These are phyloP conservation scores for Boletellus ananiceps DNA, from an alignment of 768 basidiomycete species.

Conservation along the genomic window DNA sequence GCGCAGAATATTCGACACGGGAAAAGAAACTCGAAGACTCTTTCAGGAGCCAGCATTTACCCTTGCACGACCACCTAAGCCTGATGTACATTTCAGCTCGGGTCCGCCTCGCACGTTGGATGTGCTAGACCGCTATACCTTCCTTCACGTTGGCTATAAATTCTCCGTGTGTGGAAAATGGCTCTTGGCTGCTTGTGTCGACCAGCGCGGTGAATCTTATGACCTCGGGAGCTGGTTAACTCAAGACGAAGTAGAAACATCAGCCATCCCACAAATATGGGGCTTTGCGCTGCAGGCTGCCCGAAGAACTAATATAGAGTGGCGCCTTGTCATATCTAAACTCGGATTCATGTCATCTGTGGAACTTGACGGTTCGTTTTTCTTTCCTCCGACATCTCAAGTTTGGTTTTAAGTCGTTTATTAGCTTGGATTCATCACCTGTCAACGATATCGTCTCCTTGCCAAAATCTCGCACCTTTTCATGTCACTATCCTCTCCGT, in stretches of 20 bases:
- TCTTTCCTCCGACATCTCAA: neutral
- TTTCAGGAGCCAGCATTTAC: conserved; percentile 66
- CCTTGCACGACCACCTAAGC: conserved; percentile 44
- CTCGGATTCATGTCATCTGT: conserved; percentile 52
- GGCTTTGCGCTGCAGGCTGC: conserved; percentile 60
- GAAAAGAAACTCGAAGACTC: conserved; percentile 39
- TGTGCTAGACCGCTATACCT: conserved; percentile 51
- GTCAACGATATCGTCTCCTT: conserved; percentile 35
- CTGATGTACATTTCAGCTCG: conserved; percentile 36
- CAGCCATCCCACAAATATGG: conserved; percentile 63
- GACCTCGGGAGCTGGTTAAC: conserved; percentile 64
- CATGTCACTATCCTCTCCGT: conserved; percentile 61
- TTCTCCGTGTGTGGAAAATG: conserved; percentile 66
- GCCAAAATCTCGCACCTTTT: conserved; percentile 43
- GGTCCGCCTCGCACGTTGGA: conserved; percentile 42
- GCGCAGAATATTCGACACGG: conserved; percentile 41
- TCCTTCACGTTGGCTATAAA: conserved; percentile 76
- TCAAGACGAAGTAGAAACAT: conserved; percentile 43
- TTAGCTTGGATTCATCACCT: conserved; percentile 67
- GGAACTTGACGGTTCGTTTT: conserved; percentile 62
- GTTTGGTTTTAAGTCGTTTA: conserved; percentile 3
- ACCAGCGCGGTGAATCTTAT: conserved; percentile 74
- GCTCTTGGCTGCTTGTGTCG: conserved; percentile 70
- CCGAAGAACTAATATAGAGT: conserved; percentile 66
- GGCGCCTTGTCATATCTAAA: conserved; percentile 72